These are phyloP conservation scores for Coffea humblotiana DNA, from an alignment of 305 asterid species.

Conservation along the genomic window DNA sequence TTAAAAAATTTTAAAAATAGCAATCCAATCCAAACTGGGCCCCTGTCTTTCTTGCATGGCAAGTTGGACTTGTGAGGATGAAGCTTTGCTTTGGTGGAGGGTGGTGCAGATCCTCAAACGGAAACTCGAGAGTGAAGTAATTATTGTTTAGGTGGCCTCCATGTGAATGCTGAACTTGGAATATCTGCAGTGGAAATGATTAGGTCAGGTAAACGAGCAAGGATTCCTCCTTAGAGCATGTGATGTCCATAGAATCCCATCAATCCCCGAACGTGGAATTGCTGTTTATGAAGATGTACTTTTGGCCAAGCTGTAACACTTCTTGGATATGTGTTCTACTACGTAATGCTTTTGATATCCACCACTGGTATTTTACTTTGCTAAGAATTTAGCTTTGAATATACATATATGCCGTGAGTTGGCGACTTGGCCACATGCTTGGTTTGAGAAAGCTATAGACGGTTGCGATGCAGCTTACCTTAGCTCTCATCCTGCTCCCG, in stretches of 20 bases:
- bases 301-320: not conserved
- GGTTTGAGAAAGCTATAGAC: no score
- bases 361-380: no score
- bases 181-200: constrained; percentile 3
- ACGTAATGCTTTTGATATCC: not conserved
- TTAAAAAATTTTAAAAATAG: no score
- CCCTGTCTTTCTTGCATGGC: no score
- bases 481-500: not conserved
- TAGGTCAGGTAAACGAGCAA: not conserved
- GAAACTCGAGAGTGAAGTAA: no score
- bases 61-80: no score
- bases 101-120: no score
- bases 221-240: constrained; percentile 10
- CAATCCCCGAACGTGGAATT: not conserved
- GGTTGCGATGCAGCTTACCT: not conserved
- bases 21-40: no score
- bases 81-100: not conserved
- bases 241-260: not conserved
- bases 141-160: not conserved
- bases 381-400: not conserved
- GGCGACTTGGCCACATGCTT: not conserved
- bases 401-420: not conserved
- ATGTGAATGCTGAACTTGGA: constrained; percentile 5
- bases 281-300: not conserved
- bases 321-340: no score